A percentile compares a stretch with the other conserved stretches of the same genome.
Conservation (phyloP, 176 grass and related monocot species). For the Raddia distichophylla region DNA sequence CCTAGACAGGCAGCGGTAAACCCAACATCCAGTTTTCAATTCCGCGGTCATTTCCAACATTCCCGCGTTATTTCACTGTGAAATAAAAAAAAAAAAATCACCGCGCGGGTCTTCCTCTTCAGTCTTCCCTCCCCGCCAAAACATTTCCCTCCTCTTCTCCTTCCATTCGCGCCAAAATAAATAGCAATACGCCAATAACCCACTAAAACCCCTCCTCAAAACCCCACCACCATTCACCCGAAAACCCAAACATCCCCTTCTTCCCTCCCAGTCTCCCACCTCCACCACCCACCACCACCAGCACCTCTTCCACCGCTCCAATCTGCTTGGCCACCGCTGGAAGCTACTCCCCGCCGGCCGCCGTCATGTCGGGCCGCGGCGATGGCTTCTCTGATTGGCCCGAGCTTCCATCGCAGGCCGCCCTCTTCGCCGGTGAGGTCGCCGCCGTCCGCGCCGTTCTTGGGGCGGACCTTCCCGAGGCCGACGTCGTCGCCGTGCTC, state of each 20-base stretch:
- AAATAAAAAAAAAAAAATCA: too few relatives aligned
- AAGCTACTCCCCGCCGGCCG: background rate
- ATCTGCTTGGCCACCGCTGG: background rate
- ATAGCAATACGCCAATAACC: background rate
- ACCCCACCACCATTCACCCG: too few relatives aligned
- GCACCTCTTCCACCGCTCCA: background rate
- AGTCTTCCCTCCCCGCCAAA: constrained; percentile 36
- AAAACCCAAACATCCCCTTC: background rate
- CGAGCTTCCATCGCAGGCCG: constrained; percentile 34
- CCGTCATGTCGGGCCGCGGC: constrained; percentile 26
- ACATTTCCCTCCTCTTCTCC: background rate
- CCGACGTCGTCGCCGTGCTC: constrained; percentile 55
- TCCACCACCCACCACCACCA: background rate
- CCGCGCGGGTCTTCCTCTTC: background rate
- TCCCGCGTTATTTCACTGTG: too few relatives aligned
- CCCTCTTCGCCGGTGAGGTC: constrained; percentile 66
- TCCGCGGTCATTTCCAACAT: too few relatives aligned
- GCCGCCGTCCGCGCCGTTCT: constrained; percentile 59
- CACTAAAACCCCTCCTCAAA: background rate
- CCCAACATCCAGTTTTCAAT: too few relatives aligned
- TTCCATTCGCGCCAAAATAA: constrained; percentile 23
- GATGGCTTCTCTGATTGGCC: constrained; percentile 14
- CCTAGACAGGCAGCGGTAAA: too few relatives aligned
- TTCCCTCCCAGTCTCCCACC: constrained; percentile 24
- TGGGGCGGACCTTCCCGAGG: constrained; percentile 32